Evolutionary conservation across 2,329 filamentous ascomycete species (phyloP).

Genomic region (Diaporthe capsici): DNA sequence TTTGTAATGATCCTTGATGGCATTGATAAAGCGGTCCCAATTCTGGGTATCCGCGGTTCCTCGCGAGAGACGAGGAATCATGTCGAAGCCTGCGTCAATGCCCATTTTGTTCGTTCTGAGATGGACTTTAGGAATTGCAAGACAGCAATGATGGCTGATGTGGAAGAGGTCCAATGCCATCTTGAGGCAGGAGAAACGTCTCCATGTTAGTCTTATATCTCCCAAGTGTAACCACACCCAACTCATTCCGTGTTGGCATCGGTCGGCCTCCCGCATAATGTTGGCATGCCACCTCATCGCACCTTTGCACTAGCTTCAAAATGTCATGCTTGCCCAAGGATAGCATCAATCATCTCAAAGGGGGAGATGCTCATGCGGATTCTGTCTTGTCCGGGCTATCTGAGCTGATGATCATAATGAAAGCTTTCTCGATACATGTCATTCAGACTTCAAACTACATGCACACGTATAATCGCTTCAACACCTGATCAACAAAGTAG

Average conservation of each 20-base stretch:
- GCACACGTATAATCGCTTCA: too few species aligned
- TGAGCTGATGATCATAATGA: not conserved
- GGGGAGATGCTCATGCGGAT: not conserved
- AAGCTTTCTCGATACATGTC: too few species aligned
- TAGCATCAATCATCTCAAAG: not conserved
- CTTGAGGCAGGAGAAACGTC: not conserved
- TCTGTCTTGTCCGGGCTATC: not conserved
- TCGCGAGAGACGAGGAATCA: constrained; percentile 32
- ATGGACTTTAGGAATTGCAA: accelerated
- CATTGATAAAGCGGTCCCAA: constrained; percentile 5
- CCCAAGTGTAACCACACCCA: constrained; percentile 1
- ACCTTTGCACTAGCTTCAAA: not conserved
- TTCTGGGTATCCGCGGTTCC: not conserved
- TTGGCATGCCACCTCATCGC: not conserved
- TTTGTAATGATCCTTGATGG: constrained; percentile 1
- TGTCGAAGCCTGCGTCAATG: constrained; percentile 29
- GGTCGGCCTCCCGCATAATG: constrained; percentile 4
- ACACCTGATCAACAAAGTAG: too few species aligned
- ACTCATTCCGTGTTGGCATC: not conserved
- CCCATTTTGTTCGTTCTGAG: not conserved
- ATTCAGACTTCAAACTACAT: too few species aligned
- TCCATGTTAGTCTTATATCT: not conserved
- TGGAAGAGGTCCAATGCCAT: too few species aligned
- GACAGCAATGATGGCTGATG: not conserved
- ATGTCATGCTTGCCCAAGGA: too few species aligned